Percentiles rank a stretch among this genome's conserved stretches.
Conservation (phyloP, 176 grass and related monocot genomes). For the Zea luxurians region DNA sequence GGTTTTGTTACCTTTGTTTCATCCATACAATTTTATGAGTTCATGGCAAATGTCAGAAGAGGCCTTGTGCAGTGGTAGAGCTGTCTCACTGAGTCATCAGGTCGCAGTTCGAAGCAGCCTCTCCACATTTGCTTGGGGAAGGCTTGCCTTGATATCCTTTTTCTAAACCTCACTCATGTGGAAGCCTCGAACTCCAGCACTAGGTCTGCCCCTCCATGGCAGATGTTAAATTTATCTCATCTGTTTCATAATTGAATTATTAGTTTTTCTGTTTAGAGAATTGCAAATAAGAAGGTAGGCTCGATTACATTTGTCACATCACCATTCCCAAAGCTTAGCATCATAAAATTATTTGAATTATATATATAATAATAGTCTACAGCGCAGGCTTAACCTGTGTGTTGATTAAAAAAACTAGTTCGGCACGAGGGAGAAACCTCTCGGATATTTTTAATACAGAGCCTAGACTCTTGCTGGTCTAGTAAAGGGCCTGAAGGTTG, state of each 20-base stretch:
- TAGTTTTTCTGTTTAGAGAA: background rate
- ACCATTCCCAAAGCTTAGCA: background rate
- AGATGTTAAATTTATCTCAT: constrained; percentile 24
- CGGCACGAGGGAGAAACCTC: background rate
- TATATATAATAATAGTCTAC: constrained; percentile 10
- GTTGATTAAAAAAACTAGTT: background rate
- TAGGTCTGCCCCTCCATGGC: background rate
- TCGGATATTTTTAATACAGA: background rate
- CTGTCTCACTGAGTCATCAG: too few relatives aligned
- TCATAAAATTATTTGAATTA: constrained; percentile 8
- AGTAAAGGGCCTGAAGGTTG: background rate
- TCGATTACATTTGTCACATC: background rate
- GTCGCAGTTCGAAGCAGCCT: too few relatives aligned
- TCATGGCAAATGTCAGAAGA: constrained; percentile 1
- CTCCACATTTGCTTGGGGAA: too few relatives aligned
- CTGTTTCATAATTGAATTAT: constrained; percentile 4
- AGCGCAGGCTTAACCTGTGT: background rate
- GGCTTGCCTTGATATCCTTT: too few relatives aligned
- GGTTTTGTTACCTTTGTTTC: constrained; percentile 7
- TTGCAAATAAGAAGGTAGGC: background rate
- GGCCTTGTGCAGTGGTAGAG: too few relatives aligned
- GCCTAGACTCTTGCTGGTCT: background rate
- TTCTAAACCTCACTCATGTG: too few relatives aligned
- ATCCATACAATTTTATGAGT: background rate
- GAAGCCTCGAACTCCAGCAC: too few relatives aligned